Percentiles rank a stretch among this genome's conserved stretches.
phyloP scores from a whole-genome alignment of 2,329 filamentous ascomycete genomes.

The Corynespora cassiicola region DNA sequence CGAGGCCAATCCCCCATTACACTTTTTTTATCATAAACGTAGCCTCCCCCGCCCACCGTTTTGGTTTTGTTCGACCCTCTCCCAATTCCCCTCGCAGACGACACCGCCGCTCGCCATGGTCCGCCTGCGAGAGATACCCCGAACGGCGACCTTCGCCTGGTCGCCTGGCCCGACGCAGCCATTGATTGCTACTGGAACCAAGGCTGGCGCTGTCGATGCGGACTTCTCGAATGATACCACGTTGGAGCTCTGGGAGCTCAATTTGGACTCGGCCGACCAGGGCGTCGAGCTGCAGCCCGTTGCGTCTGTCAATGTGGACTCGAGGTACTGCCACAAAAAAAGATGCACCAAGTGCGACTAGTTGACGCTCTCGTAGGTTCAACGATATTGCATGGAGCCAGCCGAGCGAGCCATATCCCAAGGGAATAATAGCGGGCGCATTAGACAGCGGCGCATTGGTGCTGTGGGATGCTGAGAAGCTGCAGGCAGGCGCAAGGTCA shows the following conservation, averaged over 20 bases:
- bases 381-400: slow-evolving; percentile 96
- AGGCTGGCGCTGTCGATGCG: slow-evolving; percentile 92
- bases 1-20: no score
- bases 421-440: slow-evolving; percentile 92
- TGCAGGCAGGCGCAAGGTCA: slow-evolving; percentile 60
- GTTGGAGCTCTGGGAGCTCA: slow-evolving; percentile 94
- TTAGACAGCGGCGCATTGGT: slow-evolving; percentile 93
- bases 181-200: slow-evolving; percentile 89
- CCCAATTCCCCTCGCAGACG: slow-evolving; percentile 25
- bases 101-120: slow-evolving; percentile 71
- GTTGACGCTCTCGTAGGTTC: slow-evolving; percentile 67
- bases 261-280: slow-evolving; percentile 76
- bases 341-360: background rate
- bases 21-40: no score
- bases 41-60: slow-evolving; percentile 15
- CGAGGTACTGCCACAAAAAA: slow-evolving; percentile 67
- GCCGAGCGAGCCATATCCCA: slow-evolving; percentile 76
- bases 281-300: slow-evolving; percentile 85
- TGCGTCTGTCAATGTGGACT: slow-evolving; percentile 84
- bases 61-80: slow-evolving; percentile 22
- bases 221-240: slow-evolving; percentile 98
- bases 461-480: slow-evolving; percentile 86
- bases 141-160: slow-evolving; percentile 98
- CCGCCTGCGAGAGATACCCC: slow-evolving; percentile 92
- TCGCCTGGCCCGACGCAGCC: slow-evolving; percentile 81